A percentile compares a stretch with the other conserved stretches of the same genome.
These are phyloP conservation scores for Priceomyces haplophilus DNA, from an alignment of 805 yeast species.

Conservation along the genomic window DNA sequence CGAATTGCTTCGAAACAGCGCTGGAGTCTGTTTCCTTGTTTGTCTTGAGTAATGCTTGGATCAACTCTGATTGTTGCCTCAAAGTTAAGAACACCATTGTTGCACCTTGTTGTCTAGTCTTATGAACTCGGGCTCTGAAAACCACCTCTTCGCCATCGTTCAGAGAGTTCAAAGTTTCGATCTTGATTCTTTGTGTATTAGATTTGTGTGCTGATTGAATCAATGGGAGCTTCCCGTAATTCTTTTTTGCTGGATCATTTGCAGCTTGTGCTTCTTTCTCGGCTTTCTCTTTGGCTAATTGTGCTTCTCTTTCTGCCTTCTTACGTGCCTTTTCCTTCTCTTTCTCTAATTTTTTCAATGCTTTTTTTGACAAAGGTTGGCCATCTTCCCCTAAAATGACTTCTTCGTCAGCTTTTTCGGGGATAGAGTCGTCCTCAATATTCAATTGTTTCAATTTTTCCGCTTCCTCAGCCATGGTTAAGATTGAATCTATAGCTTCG, in stretches of 20 bases:
- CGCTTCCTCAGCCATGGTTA: conserved; percentile 21
- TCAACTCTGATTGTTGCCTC: conserved; percentile 81
- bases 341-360: conserved; percentile 89
- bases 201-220: conserved; percentile 72
- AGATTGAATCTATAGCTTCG: neutral
- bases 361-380: conserved; percentile 87
- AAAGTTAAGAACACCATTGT: conserved; percentile 86
- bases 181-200: conserved; percentile 59
- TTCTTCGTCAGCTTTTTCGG: conserved; percentile 15
- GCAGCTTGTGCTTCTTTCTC: conserved; percentile 66
- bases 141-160: conserved; percentile 74
- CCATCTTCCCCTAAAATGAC: conserved; percentile 66
- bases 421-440: conserved; percentile 11
- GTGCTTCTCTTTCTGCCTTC: conserved; percentile 90
- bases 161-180: conserved; percentile 54
- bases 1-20: conserved; percentile 85
- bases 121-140: conserved; percentile 93
- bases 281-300: conserved; percentile 81
- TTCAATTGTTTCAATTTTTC: conserved; percentile 25
- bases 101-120: conserved; percentile 92
- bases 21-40: conserved; percentile 52
- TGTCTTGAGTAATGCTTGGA: conserved; percentile 83
- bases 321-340: conserved; percentile 89
- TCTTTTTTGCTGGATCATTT: conserved; percentile 79
- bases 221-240: conserved; percentile 88